phyloP scores from a whole-genome alignment of 352 stramenopile genomes.

The Peronospora farinosa region DNA sequence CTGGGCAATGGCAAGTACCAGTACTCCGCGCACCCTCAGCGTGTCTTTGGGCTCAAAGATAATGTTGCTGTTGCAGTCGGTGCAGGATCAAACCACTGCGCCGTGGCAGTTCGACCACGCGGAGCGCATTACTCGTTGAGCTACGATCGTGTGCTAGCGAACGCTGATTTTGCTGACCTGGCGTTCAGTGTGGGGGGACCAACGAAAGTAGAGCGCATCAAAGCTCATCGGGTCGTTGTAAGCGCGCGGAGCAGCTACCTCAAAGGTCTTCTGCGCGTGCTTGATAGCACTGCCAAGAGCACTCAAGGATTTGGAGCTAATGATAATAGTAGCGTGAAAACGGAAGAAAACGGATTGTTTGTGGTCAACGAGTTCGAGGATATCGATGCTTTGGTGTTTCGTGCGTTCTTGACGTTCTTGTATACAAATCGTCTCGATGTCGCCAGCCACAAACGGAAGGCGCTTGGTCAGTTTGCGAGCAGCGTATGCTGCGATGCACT shows the following conservation, averaged over 20 bases:
- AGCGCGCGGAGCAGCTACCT: conserved; percentile 58
- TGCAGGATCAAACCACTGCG: conserved; percentile 67
- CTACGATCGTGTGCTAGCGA: conserved; percentile 48
- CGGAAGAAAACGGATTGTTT: conserved; percentile 16
- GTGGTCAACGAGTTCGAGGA: conserved; percentile 50
- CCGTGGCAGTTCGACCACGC: conserved; percentile 43
- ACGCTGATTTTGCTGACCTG: conserved; percentile 51
- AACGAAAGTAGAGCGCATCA: conserved; percentile 19
- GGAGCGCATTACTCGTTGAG: conserved; percentile 58
- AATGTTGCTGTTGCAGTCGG: conserved; percentile 45
- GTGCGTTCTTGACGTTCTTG: conserved; percentile 57
- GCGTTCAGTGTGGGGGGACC: conserved; percentile 35
- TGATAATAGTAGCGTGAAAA: not conserved
- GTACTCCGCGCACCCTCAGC: conserved; percentile 59
- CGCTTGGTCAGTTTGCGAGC: conserved; percentile 44
- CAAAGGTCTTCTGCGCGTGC: conserved; percentile 43
- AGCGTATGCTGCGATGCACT: conserved; percentile 51
- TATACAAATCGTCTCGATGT: conserved; percentile 69
- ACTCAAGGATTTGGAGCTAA: not conserved
- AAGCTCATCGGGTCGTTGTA: conserved; percentile 50
- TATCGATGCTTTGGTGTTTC: conserved; percentile 54
- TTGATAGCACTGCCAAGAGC: conserved; percentile 9
- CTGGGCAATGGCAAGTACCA: conserved; percentile 73
- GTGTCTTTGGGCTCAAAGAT: conserved; percentile 53
- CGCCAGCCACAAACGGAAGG: conserved; percentile 52